phyloP scores from a whole-genome alignment of 352 stramenopile species.

The Globisporangium carolinianum region DNA sequence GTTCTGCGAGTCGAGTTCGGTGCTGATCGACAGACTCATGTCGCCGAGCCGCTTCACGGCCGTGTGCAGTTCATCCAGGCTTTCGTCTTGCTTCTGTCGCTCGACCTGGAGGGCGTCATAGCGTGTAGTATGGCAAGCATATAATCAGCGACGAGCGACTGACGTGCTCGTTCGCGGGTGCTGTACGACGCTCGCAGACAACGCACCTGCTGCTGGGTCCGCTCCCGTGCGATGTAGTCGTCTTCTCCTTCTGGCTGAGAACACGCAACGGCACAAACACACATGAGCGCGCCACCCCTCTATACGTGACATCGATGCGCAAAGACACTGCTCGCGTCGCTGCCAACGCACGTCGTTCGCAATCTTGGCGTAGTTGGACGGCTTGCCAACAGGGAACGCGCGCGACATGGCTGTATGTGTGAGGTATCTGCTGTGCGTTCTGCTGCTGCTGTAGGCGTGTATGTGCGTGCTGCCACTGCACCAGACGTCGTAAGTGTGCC shows the following conservation, averaged over 20 bases:
- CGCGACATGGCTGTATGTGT: slow-evolving; percentile 34
- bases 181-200: too few species aligned
- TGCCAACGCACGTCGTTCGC: slow-evolving; percentile 40
- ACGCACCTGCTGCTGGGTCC: slow-evolving; percentile 40
- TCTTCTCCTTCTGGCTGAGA: slow-evolving; percentile 47
- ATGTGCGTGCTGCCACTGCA: too few species aligned
- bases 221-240: slow-evolving; percentile 44
- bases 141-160: too few species aligned
- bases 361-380: slow-evolving; percentile 66
- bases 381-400: slow-evolving; percentile 49
- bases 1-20: slow-evolving; percentile 78
- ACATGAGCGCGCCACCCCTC: background rate
- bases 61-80: slow-evolving; percentile 65
- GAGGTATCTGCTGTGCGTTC: background rate
- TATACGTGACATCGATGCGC: background rate
- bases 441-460: background rate
- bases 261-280: background rate
- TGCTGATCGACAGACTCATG: slow-evolving; percentile 82
- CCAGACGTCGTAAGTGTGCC: too few species aligned
- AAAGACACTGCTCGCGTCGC: too few species aligned
- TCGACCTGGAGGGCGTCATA: slow-evolving; percentile 23
- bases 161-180: background rate
- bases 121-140: background rate
- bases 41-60: slow-evolving; percentile 76
- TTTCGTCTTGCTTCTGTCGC: slow-evolving; percentile 81